These are phyloP conservation scores for Starmerella scarabaei DNA, from an alignment of 805 yeast genomes.

Conservation along the genomic window DNA sequence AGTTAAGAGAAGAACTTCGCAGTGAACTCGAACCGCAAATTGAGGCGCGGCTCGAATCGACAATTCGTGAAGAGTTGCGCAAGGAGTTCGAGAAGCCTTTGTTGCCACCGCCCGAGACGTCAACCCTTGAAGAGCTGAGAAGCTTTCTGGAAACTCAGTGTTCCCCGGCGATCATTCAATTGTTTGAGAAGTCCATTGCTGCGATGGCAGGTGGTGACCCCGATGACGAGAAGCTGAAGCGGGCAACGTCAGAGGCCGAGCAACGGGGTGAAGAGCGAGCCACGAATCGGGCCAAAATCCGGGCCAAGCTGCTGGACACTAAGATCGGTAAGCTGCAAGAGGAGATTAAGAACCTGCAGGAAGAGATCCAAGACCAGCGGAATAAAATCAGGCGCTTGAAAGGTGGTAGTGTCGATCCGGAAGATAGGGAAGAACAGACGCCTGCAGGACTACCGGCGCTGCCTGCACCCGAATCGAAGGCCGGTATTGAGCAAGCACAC, in stretches of 20 bases:
- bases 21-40: neutral
- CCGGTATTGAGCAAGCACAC: neutral
- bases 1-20: no score
- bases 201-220: conserved; percentile 17
- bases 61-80: no score
- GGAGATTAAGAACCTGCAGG: neutral
- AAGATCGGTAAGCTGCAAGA: conserved; percentile 34
- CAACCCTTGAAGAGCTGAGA: neutral
- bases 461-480: neutral
- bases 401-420: conserved; percentile 15
- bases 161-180: conserved; percentile 1
- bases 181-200: conserved; percentile 11
- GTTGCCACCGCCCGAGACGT: neutral
- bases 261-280: conserved; percentile 10
- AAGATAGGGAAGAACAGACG: neutral
- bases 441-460: neutral
- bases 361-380: neutral
- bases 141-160: neutral
- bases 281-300: conserved; percentile 16
- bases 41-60: no score
- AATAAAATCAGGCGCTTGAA: conserved; percentile 18
- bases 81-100: no score
- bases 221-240: conserved; percentile 8
- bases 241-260: conserved; percentile 1
- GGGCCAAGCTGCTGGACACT: conserved; percentile 36